phyloP scores from a whole-genome alignment of 2,329 filamentous ascomycete genomes.

The Microdochium nivale region DNA sequence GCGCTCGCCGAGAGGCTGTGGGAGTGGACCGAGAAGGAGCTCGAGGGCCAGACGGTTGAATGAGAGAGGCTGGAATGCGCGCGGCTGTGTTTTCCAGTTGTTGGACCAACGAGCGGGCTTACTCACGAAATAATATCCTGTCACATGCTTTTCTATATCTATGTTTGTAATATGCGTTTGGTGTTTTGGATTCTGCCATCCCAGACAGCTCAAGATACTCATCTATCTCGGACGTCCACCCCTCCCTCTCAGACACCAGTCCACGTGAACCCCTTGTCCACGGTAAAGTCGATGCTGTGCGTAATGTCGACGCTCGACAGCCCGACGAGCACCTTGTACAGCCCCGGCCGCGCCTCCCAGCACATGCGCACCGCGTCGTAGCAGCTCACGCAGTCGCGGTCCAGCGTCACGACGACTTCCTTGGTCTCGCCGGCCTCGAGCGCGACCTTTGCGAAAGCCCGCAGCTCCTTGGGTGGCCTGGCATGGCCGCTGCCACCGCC shows the following conservation, averaged over 20 bases:
- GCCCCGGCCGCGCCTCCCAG: slow-evolving; percentile 60
- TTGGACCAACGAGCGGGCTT: no score
- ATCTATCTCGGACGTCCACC: no score
- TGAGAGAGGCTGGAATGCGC: background rate
- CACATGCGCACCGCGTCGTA: slow-evolving; percentile 49
- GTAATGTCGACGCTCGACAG: slow-evolving; percentile 9
- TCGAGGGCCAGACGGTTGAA: background rate
- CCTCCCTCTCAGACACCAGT: background rate
- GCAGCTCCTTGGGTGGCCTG: slow-evolving; percentile 61
- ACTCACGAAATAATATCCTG: no score
- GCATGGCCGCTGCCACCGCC: background rate
- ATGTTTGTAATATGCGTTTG: no score
- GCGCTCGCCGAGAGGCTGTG: no score
- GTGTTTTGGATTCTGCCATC: no score
- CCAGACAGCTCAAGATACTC: no score
- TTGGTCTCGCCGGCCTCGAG: slow-evolving; percentile 47
- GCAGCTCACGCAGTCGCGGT: slow-evolving; percentile 48
- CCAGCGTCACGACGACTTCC: slow-evolving; percentile 35
- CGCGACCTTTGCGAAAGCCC: slow-evolving; percentile 58
- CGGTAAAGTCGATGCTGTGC: background rate
- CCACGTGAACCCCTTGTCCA: background rate
- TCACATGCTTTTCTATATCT: no score
- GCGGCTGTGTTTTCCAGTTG: no score
- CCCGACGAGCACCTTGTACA: slow-evolving; percentile 52
- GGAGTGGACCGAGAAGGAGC: no score